A percentile compares a stretch with the other conserved stretches of the same genome.
Conservation (phyloP, 2,329 filamentous ascomycete genomes). For the Sarocladiaceae sp. region DNA sequence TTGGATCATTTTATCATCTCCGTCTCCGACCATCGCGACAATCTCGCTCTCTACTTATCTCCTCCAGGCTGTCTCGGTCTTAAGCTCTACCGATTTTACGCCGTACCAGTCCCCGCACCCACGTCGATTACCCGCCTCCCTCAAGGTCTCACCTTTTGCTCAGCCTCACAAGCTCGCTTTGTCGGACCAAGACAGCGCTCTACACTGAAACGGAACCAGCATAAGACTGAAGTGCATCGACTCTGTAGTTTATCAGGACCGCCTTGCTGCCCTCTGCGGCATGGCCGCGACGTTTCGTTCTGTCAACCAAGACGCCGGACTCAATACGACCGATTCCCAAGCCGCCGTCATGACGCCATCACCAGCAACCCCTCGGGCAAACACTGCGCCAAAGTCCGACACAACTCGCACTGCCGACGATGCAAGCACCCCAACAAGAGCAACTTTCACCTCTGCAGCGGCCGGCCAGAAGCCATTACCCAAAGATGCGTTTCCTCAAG, state of each 20-base stretch:
- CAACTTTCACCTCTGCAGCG: constrained; percentile 39
- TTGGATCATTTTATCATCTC: background rate
- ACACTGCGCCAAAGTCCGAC: constrained; percentile 26
- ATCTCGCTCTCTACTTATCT: background rate
- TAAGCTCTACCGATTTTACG: constrained; percentile 1
- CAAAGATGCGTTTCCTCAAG: constrained; percentile 44
- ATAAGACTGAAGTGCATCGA: too few relatives aligned
- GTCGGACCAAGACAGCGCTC: too few relatives aligned
- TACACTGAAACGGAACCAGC: too few relatives aligned
- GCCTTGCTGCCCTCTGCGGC: constrained; percentile 10
- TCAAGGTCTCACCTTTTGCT: constrained; percentile 3
- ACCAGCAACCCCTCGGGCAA: constrained; percentile 27
- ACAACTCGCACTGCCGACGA: constrained; percentile 31
- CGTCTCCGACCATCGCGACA: background rate
- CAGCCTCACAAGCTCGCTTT: constrained; percentile 3
- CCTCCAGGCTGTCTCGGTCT: constrained; percentile 3
- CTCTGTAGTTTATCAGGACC: too few relatives aligned
- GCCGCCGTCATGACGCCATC: constrained; percentile 28
- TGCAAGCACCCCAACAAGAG: constrained; percentile 56
- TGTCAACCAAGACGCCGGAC: constrained; percentile 33
- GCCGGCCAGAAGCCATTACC: constrained; percentile 49
- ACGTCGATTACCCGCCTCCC: constrained; percentile 3
- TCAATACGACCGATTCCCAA: constrained; percentile 15
- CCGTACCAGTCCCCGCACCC: background rate
- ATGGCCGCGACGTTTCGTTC: constrained; percentile 45